Percentiles rank a stretch among this genome's conserved stretches.
Evolutionary conservation across 768 basidiomycete species (phyloP).

Genomic region (Scleroderma bovista): DNA sequence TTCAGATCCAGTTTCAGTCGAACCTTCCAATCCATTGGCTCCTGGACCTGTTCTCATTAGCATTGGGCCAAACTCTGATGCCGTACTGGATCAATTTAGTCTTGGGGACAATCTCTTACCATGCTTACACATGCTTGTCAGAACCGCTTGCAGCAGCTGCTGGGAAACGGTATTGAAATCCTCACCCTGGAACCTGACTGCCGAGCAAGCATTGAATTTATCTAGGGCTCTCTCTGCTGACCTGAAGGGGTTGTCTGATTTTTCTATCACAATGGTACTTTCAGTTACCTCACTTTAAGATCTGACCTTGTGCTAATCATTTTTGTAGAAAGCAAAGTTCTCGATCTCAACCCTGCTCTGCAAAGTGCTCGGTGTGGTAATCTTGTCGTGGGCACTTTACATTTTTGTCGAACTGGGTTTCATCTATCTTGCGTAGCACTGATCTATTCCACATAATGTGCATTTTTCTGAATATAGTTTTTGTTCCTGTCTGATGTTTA

Average conservation of each 20-base stretch:
- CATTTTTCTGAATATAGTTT: neutral
- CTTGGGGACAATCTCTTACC: slow-evolving; percentile 1
- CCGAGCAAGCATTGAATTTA: slow-evolving; percentile 2
- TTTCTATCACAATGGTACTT: neutral
- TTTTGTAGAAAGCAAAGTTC: neutral
- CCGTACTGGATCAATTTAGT: neutral
- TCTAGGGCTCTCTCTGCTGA: slow-evolving; percentile 1
- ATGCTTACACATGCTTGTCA: neutral
- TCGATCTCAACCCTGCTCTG: neutral
- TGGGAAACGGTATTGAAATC: neutral
- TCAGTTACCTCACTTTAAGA: neutral
- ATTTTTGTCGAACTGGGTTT: neutral
- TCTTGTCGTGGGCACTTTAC: neutral
- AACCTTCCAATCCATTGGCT: neutral
- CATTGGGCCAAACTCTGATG: neutral
- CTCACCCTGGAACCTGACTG: neutral
- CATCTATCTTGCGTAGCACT: too few relatives aligned
- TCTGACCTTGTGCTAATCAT: neutral
- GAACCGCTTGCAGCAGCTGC: neutral
- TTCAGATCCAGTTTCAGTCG: neutral
- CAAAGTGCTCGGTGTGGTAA: neutral
- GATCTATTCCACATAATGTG: neutral
- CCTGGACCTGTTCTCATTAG: too few relatives aligned
- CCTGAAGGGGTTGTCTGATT: neutral
- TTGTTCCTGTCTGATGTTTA: neutral